Evolutionary conservation across 495 filamentous ascomycete genomes (phyloP).

Genomic region (Oidiodendron maius): DNA sequence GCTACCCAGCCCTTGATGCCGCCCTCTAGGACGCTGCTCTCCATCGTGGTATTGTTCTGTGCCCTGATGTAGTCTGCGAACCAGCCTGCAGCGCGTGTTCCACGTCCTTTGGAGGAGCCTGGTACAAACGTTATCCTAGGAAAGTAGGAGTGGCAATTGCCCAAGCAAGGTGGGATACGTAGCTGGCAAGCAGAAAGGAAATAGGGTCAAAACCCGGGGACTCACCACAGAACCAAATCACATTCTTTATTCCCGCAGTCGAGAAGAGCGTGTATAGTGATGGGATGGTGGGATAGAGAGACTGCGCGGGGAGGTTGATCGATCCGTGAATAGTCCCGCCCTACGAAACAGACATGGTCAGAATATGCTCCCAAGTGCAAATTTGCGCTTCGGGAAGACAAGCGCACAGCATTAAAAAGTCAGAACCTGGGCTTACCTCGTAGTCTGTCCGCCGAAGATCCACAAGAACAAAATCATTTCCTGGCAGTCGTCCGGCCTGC

Average conservation of each 20-base stretch:
- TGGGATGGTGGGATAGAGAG: conserved; percentile 51
- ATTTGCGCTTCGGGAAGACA: too few species aligned
- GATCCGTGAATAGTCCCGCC: conserved; percentile 64
- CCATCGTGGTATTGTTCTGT: conserved; percentile 34
- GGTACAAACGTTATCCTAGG: not conserved
- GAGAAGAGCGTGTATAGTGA: conserved; percentile 49
- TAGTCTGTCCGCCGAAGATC: not conserved
- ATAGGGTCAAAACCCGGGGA: conserved; percentile 41
- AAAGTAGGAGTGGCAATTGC: not conserved
- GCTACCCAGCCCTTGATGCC: conserved; percentile 63
- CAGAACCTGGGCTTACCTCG: not conserved
- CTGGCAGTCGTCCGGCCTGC: conserved; percentile 28
- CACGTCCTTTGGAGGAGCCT: conserved; percentile 62
- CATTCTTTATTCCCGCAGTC: conserved; percentile 38
- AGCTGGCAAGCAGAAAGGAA: not conserved
- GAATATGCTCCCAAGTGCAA: not conserved
- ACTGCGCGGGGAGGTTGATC: conserved; percentile 68
- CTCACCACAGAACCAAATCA: conserved; percentile 68
- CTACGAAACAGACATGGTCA: conserved; percentile 25
- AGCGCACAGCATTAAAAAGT: not conserved
- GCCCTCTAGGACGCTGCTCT: conserved; percentile 51
- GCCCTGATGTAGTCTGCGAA: conserved; percentile 55
- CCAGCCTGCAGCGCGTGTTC: conserved; percentile 57
- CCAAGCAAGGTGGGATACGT: not conserved
- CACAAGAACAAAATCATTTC: conserved; percentile 15